These are phyloP conservation scores for Ophiostoma triangulosporum DNA, from an alignment of 2,329 filamentous ascomycete species.

Conservation along the genomic window DNA sequence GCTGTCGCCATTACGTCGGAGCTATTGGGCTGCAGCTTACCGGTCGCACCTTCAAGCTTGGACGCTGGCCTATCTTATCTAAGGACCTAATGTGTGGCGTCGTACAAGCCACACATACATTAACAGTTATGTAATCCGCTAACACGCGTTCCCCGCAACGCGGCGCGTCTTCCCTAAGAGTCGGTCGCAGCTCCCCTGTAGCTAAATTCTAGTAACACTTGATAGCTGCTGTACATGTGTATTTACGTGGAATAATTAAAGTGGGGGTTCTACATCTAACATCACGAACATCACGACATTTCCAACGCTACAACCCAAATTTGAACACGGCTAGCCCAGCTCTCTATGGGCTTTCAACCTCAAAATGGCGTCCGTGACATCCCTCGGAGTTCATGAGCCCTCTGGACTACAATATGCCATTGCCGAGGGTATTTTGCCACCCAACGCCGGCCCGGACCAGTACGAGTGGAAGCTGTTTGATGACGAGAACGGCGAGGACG, in stretches of 20 bases:
- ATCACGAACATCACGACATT: background rate
- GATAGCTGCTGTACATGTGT: no score
- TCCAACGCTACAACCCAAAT: background rate
- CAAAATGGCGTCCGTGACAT: conserved; percentile 77
- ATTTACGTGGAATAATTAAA: background rate
- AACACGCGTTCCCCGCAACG: conserved; percentile 7
- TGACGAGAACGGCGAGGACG: conserved; percentile 50
- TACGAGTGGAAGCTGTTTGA: conserved; percentile 63
- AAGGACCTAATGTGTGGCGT: background rate
- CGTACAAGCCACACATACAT: conserved; percentile 3
- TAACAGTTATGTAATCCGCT: background rate
- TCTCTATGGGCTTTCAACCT: background rate
- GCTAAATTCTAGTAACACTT: background rate
- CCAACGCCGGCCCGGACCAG: conserved; percentile 47
- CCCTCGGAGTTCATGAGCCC: conserved; percentile 81
- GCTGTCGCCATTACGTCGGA: conserved; percentile 3
- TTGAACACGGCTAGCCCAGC: background rate
- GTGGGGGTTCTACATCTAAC: background rate
- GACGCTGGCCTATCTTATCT: background rate
- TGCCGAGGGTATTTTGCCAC: conserved; percentile 60
- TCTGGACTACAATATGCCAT: conserved; percentile 72
- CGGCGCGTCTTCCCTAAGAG: conserved; percentile 5
- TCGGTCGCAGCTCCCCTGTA: conserved; percentile 5
- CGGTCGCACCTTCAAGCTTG: conserved; percentile 4
- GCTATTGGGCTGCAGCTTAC: conserved; percentile 4